phyloP scores from a whole-genome alignment of 2,329 filamentous ascomycete genomes.

The Pseudocercospora macadamiae region DNA sequence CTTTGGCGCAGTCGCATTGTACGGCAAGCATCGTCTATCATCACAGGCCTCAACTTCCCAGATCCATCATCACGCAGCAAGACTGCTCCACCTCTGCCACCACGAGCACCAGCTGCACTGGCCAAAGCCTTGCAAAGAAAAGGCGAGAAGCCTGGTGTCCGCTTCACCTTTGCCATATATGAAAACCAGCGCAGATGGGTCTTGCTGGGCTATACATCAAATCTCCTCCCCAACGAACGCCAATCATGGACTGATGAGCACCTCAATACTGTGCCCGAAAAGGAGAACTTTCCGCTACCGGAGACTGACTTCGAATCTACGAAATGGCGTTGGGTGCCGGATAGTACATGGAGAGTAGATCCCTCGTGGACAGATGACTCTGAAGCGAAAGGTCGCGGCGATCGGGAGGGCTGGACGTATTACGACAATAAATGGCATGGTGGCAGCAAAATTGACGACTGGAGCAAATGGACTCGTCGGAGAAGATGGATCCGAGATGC shows the following conservation, averaged over 20 bases:
- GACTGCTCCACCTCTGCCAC: constrained; percentile 23
- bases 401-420: constrained; percentile 86
- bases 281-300: constrained; percentile 71
- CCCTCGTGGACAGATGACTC: constrained; percentile 60
- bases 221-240: constrained; percentile 86
- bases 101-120: constrained; percentile 23
- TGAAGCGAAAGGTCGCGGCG: constrained; percentile 39
- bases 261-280: constrained; percentile 75
- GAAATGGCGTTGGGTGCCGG: constrained; percentile 80
- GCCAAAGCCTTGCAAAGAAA: constrained; percentile 45
- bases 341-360: constrained; percentile 84
- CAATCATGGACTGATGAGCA: constrained; percentile 96
- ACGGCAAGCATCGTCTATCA: constrained; percentile 66
- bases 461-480: constrained; percentile 90
- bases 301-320: constrained; percentile 66
- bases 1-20: constrained; percentile 85
- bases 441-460: constrained; percentile 84
- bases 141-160: constrained; percentile 67
- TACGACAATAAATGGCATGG: constrained; percentile 99
- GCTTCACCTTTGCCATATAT: constrained; percentile 94
- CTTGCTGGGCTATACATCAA: constrained; percentile 91
- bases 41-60: constrained; percentile 80
- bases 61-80: constrained; percentile 38
- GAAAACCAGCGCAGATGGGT: constrained; percentile 97
- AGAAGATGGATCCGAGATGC: constrained; percentile 97